phyloP scores from a whole-genome alignment of 176 grass and related monocot genomes.

The Triticum monococcum region DNA sequence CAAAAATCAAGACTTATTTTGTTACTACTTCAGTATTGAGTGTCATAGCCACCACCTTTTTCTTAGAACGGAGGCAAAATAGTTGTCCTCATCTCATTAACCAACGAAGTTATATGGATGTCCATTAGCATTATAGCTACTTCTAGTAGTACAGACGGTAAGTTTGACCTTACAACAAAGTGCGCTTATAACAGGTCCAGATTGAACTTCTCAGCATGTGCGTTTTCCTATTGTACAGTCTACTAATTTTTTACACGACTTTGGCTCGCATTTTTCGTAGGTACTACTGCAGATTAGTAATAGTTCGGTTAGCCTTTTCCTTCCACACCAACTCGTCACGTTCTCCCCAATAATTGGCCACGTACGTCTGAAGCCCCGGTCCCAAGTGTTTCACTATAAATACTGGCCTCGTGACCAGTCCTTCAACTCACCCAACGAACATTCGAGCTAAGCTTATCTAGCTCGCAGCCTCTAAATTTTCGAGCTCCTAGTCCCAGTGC shows the following conservation, averaged over 20 bases:
- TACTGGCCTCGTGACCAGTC: slow-evolving; percentile 8
- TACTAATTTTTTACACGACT: neutral
- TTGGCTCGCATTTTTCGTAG: neutral
- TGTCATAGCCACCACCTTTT: too few relatives aligned
- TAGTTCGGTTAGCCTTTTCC: slow-evolving; percentile 13
- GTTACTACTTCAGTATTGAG: too few relatives aligned
- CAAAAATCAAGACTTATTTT: too few relatives aligned
- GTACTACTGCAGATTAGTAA: neutral
- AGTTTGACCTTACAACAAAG: neutral
- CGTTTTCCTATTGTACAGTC: neutral
- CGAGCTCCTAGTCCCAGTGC: neutral
- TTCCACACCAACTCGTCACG: slow-evolving; percentile 42
- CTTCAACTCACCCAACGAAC: slow-evolving; percentile 39
- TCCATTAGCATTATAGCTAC: neutral
- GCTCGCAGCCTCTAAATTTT: neutral
- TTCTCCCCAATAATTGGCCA: slow-evolving; percentile 43
- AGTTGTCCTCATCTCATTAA: neutral
- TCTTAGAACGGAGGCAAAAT: too few relatives aligned
- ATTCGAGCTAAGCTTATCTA: slow-evolving; percentile 33
- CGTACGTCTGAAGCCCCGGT: neutral
- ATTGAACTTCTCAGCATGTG: slow-evolving; percentile 2
- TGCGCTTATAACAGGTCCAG: neutral
- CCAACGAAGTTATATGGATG: neutral
- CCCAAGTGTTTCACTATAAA: slow-evolving; percentile 35
- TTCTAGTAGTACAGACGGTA: neutral